Evolutionary conservation across 108 stramenopile genomes (phyloP).

Genomic region (Nannochloropsis oceanica): DNA sequence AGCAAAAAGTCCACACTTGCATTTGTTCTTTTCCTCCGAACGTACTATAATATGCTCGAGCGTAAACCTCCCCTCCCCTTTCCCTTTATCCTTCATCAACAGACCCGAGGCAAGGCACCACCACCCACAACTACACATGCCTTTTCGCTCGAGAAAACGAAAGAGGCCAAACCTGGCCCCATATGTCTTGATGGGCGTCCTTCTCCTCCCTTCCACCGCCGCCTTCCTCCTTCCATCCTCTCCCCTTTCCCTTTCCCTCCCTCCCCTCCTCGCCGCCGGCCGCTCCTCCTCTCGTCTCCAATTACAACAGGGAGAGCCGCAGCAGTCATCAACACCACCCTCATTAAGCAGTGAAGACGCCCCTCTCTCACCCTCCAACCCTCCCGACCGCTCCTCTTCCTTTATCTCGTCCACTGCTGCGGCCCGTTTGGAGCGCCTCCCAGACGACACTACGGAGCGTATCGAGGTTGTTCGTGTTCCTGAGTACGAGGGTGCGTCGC

Average conservation of each 20-base stretch:
- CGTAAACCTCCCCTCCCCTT: no score
- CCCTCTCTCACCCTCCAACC: not conserved
- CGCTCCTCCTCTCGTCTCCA: not conserved
- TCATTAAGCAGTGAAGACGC: not conserved
- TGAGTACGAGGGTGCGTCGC: not conserved
- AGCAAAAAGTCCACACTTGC: no score
- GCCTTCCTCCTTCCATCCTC: not conserved
- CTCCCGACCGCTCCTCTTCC: not conserved
- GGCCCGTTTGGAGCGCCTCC: not conserved
- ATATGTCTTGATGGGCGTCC: not conserved
- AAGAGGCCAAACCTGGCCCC: no score
- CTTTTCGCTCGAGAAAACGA: no score
- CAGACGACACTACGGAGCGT: not conserved
- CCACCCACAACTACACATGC: no score
- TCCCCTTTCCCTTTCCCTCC: not conserved
- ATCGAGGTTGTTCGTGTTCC: not conserved
- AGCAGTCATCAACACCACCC: not conserved
- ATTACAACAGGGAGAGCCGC: not conserved
- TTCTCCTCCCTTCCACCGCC: not conserved
- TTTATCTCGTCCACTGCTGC: not conserved
- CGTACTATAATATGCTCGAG: no score
- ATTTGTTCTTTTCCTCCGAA: no score
- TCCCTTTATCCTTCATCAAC: no score
- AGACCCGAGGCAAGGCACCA: no score
- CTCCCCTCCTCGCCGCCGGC: not conserved